Base-by-base conservation (phyloP, 2,329 filamentous ascomycete species). In the Emergomyces africanus region DNA sequence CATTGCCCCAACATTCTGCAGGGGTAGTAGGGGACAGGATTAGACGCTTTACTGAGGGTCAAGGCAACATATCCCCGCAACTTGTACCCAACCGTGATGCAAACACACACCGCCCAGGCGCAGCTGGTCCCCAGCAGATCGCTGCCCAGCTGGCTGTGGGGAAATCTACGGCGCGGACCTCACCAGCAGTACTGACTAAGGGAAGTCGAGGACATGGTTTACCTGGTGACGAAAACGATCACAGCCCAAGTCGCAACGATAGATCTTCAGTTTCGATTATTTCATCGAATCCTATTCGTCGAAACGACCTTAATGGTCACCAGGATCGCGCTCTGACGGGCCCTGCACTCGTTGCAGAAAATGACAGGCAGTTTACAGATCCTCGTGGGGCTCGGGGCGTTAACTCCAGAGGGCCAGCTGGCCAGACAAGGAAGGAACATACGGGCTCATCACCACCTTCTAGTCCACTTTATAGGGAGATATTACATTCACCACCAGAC, bases 1-100 rank as follows among this genome's bases (percentile, higher is more conserved):
- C 67, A 2, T 64, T 66, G 10, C 58, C 62, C 33, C 64, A 63
- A n/a, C 71, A 69, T 5, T 68, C 70, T 61, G 64, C 66, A 25
- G 70, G 69, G 25, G 70, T 71, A 5, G 73, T 75, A 46, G 73
- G 63, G 62, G 71, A 73, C 60, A 74, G 70, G 60, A 72, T 75
- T 54, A 69, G 69, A 54, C 66, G 60, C 56, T 72, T 73, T 59
- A 66, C 67, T 25, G 62, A 64, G 28, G 65, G 63, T 56, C 64
- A 65, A 28, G 63, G 64, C 14, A 53, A 65, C 1, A 48, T 60
- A 18, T 59, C 28, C 39, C 42, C 61, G 5, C 59, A 59, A n/a
- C 39, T 61, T 35, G 20, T 54, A 57, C 59, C 59, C 28, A 57
- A 61, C n/a, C 63, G 59, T 57, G 64, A 58, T 49, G 62, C 60